Evolutionary conservation across 2,329 filamentous ascomycete genomes (phyloP).

Genomic region (Juglanconis juglandina): DNA sequence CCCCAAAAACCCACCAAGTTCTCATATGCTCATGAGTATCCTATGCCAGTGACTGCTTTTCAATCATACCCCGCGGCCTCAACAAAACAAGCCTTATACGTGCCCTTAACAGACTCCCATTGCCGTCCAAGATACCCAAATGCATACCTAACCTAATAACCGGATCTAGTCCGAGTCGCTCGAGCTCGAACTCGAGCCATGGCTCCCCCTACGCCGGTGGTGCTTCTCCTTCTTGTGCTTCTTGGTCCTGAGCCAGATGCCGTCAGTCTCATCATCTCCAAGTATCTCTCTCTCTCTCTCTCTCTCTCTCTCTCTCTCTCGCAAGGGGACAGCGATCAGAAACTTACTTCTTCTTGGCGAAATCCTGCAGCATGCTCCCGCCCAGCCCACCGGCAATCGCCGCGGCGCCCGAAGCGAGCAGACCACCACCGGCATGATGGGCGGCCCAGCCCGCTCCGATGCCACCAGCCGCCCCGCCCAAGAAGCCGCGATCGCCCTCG

Average conservation of each 20-base stretch:
- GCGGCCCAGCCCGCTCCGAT: constrained; percentile 53
- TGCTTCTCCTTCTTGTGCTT: constrained; percentile 17
- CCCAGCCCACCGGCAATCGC: constrained; percentile 52
- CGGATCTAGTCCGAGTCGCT: neutral
- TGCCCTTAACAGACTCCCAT: too few relatives aligned
- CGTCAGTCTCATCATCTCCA: neutral
- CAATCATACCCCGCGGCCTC: too few relatives aligned
- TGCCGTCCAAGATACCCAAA: too few relatives aligned
- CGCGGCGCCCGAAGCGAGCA: constrained; percentile 48
- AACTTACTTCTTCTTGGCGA: constrained; percentile 42
- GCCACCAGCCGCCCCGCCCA: constrained; percentile 50
- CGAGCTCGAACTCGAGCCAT: constrained; percentile 1
- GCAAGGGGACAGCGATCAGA: neutral
- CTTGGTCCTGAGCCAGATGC: neutral
- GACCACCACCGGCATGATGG: constrained; percentile 43
- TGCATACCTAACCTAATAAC: too few relatives aligned
- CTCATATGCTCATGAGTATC: too few relatives aligned
- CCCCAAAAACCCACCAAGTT: neutral
- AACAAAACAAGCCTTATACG: too few relatives aligned
- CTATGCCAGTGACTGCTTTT: too few relatives aligned
- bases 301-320: too few relatives aligned
- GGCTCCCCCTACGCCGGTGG: constrained; percentile 13
- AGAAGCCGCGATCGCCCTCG: constrained; percentile 52
- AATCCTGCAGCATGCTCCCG: constrained; percentile 46
- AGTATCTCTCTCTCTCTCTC: too few relatives aligned